Percentiles rank a stretch among this genome's conserved stretches.
Evolutionary conservation across 2,329 filamentous ascomycete genomes (phyloP).

Genomic region (Sporothrix brasiliensis): DNA sequence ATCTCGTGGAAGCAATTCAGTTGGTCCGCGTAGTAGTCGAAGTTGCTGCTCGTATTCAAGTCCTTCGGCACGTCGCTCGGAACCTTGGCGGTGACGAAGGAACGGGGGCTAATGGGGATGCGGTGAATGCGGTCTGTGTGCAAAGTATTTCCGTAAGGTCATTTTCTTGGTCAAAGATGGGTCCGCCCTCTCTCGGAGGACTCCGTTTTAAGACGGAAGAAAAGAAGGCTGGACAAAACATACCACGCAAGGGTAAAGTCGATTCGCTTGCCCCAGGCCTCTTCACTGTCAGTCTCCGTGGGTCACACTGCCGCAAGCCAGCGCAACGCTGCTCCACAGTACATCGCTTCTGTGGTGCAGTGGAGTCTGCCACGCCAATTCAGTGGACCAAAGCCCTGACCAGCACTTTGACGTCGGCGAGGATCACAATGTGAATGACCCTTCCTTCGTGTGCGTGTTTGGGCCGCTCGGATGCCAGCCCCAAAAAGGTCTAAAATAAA

Average conservation of each 20-base stretch:
- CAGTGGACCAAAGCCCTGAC: constrained; percentile 27
- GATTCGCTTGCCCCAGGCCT: neutral
- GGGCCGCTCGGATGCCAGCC: constrained; percentile 3
- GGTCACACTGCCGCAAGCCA: neutral
- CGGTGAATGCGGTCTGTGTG: neutral
- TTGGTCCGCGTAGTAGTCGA: neutral
- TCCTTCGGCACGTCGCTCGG: neutral
- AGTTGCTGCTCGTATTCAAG: constrained; percentile 1
- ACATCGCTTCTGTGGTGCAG: constrained; percentile 13
- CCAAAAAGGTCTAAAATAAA: neutral
- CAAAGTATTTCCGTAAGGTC: neutral
- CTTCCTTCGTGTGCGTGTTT: constrained; percentile 20
- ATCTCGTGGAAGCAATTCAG: neutral
- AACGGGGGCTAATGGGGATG: neutral
- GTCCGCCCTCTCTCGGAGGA: too few relatives aligned
- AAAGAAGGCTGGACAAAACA: constrained; percentile 20
- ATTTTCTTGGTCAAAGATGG: neutral
- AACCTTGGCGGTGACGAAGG: constrained; percentile 16
- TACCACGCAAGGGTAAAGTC: neutral
- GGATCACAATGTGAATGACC: constrained; percentile 15
- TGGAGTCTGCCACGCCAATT: constrained; percentile 27
- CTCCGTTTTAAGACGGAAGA: neutral
- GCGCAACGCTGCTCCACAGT: constrained; percentile 16
- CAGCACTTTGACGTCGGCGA: constrained; percentile 5
- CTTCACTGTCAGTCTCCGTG: neutral